Evolutionary conservation across 1,139 yeast genomes (phyloP).

Genomic region (Hyphopichia wangnamkhiaoensis): DNA sequence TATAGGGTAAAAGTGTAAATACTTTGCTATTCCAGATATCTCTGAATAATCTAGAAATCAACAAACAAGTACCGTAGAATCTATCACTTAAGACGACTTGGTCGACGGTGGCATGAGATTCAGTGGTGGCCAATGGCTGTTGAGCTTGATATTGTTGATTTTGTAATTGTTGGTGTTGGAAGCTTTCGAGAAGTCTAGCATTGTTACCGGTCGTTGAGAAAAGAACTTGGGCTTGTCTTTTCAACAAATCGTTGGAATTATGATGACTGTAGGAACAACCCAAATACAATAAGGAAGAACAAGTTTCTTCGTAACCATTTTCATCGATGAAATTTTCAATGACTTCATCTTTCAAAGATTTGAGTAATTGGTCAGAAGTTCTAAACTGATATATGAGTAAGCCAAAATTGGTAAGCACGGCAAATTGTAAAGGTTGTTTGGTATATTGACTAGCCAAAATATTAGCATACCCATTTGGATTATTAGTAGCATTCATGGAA

Average conservation of each 20-base stretch:
- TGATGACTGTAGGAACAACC: constrained; percentile 68
- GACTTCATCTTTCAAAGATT: constrained; percentile 62
- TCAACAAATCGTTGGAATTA: constrained; percentile 51
- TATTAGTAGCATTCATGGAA: constrained; percentile 66
- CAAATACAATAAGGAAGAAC: constrained; percentile 81
- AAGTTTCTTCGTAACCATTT: constrained; percentile 67
- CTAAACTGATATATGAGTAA: constrained; percentile 74
- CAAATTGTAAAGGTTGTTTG: constrained; percentile 62
- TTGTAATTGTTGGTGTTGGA: constrained; percentile 7
- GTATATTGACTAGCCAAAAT: constrained; percentile 84
- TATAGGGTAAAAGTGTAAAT: constrained; percentile 50
- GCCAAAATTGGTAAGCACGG: constrained; percentile 79
- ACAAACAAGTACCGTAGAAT: constrained; percentile 85
- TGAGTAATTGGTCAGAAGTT: constrained; percentile 77
- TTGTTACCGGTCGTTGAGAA: constrained; percentile 59
- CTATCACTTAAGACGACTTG: constrained; percentile 87
- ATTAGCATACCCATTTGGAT: constrained; percentile 80
- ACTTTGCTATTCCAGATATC: constrained; percentile 77
- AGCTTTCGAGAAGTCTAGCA: constrained; percentile 43
- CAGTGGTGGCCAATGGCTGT: constrained; percentile 11
- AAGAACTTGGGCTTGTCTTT: constrained; percentile 50
- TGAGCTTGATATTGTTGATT: constrained; percentile 11
- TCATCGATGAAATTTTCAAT: constrained; percentile 50
- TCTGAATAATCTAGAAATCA: constrained; percentile 75
- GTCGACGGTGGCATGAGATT: constrained; percentile 49